Base-by-base conservation (phyloP, 2,329 filamentous ascomycete genomes). In the Fusarium circinatum region DNA sequence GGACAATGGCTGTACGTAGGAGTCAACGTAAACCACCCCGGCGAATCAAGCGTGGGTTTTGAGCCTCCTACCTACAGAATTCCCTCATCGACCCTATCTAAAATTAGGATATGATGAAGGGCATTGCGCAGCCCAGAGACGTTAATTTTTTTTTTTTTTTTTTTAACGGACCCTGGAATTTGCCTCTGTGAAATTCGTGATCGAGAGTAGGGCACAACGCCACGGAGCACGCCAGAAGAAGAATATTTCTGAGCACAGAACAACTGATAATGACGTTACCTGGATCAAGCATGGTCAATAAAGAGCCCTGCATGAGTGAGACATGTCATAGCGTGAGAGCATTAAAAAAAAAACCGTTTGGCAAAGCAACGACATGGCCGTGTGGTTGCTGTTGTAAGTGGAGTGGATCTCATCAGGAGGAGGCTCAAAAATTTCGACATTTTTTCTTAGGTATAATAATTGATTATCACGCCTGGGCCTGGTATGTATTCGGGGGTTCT, bases 181-280 rank as follows among this genome's bases (percentile, higher is more conserved):
- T 61, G 48, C 54, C 54, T 52, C 39, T 59, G 42, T 34, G 32
- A 45, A 54, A 41, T 62, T 38, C 28, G 67, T 54, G 62, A 62
- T 65, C 39, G 32, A 74, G 60, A 57, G 62, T 63, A 76, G 67
- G 62, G 72, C 62, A 70, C 18, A 67, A 65, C 72, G 57, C 72
- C 72, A 72, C 72, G 18, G 26, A 62, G 44, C 69, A 69, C 64
- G 52, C 51, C n/a, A 48, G 52, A 63, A 52, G 32, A 52, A 51
- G 41, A 39, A 26, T 41, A 51, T 55, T 36, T 67, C 36, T 20
- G 38, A 54, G 55, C 49, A 66, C 41, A 59, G 42, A 54, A 55
- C 24, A 49, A 32, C 28, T 45, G 42, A 49, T 17, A 20, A 42
- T 71, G 66, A 63, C 56, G 54, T 49, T 65, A 32, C 39, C 34